These are phyloP conservation scores for Phaseolus lunatus DNA, from an alignment of 306 rosid genomes.

Conservation along the genomic window DNA sequence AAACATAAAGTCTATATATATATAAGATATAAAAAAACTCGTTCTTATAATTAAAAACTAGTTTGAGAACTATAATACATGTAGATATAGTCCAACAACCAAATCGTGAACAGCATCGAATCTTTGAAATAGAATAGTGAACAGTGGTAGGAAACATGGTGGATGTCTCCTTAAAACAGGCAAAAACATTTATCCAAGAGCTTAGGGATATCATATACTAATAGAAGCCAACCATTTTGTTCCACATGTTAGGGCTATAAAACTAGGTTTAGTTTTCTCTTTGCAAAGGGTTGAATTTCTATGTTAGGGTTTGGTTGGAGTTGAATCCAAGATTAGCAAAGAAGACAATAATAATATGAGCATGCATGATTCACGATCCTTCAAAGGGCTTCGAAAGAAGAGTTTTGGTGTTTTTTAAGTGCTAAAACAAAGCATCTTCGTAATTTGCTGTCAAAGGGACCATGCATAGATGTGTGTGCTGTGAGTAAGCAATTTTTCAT, in stretches of 20 bases:
- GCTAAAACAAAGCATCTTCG: not conserved
- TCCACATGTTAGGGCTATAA: not conserved
- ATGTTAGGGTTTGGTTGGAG: not conserved
- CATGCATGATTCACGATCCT: constrained; percentile 4
- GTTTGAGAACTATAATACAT: not conserved
- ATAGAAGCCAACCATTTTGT: constrained; percentile 1
- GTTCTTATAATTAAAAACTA: constrained; percentile 12
- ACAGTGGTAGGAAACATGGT: constrained; percentile 7
- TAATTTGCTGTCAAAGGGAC: constrained; percentile 3
- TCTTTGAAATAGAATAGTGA: constrained; percentile 20
- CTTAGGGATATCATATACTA: constrained; percentile 21
- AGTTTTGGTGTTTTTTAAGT: not conserved
- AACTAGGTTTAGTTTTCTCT: not conserved
- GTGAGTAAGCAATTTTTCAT: too few species aligned
- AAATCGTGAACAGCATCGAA: constrained; percentile 23
- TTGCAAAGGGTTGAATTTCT: not conserved
- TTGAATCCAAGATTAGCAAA: not conserved
- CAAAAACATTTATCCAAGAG: constrained; percentile 33
- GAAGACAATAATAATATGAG: constrained; percentile 4
- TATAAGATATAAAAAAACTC: too few species aligned
- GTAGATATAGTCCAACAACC: not conserved
- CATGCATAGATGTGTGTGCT: not conserved
- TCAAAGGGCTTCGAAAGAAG: not conserved
- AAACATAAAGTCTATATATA: too few species aligned
- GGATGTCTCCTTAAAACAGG: constrained; percentile 45